Evolutionary conservation across 2,329 filamentous ascomycete genomes (phyloP), one percentile per base, ranked within the genome.

Genomic region (Neofusicoccum cordaticola): DNA sequence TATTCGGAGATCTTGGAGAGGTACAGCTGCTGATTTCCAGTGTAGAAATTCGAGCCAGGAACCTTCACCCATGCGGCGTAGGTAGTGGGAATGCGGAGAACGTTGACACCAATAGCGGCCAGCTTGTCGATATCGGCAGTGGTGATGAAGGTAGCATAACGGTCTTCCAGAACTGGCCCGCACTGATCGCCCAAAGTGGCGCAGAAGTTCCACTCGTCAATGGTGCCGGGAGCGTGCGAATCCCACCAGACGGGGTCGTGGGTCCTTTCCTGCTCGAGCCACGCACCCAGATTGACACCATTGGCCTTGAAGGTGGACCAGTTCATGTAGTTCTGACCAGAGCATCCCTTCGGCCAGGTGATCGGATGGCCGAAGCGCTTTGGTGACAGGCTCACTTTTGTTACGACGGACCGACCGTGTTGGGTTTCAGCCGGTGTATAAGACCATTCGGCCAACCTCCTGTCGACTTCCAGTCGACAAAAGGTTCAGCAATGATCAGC

Each of bases 31-130:
- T 79, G 76, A 31, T 73, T 72, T 27, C 76, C 76, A 39, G 62
- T 65, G 67, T 78, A 76, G 19, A 77, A 67, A 34, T 72, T 61
- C 5, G 67, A 70, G 2, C 75, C 74, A 7, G 75, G 75, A 8
- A 77, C 70, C 15, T 73, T 69, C 53, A 77, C 65, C 76, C 75
- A 79, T 4, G 74, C 74, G 1, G 76, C 73, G 51, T 78, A 78
- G 6, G 73, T 74, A 1, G 73, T 76, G 0, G 77, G 75, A 19
- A 79, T 78, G 5, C 75, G 70, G 13, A 78, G 70, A 4, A 72
- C 69, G 50, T 74, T 75, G 37, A 78, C 68, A 9, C 72, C 72
- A 2, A 68, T 67, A 13, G 68, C 67, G 11, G 73, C 77, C 13
- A 77, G 67, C 57, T 71, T 70, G 63, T 78, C 76, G 58, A 78